A percentile compares a stretch with the other conserved stretches of the same genome.
These are phyloP conservation scores for Fusarium anthophilum DNA, from an alignment of 2,329 filamentous ascomycete genomes.

Conservation along the genomic window DNA sequence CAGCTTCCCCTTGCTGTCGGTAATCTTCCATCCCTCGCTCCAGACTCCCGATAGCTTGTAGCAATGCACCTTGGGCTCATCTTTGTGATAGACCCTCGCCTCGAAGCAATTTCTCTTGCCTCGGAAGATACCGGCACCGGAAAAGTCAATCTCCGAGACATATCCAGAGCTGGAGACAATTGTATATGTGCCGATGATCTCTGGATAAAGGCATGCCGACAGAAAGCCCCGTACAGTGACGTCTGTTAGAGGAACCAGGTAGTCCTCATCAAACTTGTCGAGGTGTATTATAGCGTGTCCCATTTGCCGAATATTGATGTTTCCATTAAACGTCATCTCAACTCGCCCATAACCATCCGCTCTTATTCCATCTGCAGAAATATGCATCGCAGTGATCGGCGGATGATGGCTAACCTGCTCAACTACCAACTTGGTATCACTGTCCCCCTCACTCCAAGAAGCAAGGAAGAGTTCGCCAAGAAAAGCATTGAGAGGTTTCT, in stretches of 20 bases:
- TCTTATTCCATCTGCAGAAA: conserved; percentile 54
- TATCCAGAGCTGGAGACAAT: conserved; percentile 57
- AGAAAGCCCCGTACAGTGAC: conserved; percentile 60
- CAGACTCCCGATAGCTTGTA: conserved; percentile 32
- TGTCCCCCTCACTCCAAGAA: conserved; percentile 46
- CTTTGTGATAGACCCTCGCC: conserved; percentile 53
- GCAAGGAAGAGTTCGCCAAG: conserved; percentile 61
- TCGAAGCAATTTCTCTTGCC: conserved; percentile 55
- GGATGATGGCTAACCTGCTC: conserved; percentile 65
- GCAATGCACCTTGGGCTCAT: conserved; percentile 38
- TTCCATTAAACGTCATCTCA: conserved; percentile 61
- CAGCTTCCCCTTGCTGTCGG: conserved; percentile 46
- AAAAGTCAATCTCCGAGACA: conserved; percentile 58
- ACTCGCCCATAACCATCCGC: conserved; percentile 62
- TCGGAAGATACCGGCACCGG: conserved; percentile 54
- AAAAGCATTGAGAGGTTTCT: conserved; percentile 64
- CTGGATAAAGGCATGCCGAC: conserved; percentile 58
- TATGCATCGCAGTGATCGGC: conserved; percentile 63
- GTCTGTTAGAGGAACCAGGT: conserved; percentile 58
- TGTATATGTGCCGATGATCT: conserved; percentile 56
- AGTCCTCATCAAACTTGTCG: conserved; percentile 60
- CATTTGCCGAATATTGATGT: conserved; percentile 60
- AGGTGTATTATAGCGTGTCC: conserved; percentile 60
- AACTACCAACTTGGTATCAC: conserved; percentile 45
- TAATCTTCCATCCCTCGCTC: conserved; percentile 36